These are phyloP conservation scores for Fusarium albosuccineum DNA, from an alignment of 2,329 filamentous ascomycete species.

Conservation along the genomic window DNA sequence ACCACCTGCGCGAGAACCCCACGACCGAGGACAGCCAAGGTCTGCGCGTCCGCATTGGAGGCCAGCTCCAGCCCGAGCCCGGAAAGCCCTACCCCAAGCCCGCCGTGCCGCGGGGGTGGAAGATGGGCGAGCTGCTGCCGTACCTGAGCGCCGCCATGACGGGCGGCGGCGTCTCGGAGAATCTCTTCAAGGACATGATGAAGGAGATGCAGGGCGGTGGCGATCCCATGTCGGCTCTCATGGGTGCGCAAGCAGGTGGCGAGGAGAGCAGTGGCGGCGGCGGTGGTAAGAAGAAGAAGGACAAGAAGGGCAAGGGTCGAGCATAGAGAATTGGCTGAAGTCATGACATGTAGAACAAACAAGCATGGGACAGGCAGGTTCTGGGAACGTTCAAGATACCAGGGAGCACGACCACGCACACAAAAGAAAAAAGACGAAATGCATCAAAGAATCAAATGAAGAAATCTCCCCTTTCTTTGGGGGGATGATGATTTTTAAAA, in stretches of 20 bases:
- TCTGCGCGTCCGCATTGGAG: slow-evolving; percentile 78
- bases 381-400: slow-evolving; percentile 39
- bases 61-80: slow-evolving; percentile 72
- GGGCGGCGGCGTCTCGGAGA: slow-evolving; percentile 93
- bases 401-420: slow-evolving; percentile 32
- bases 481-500: slow-evolving; percentile 19
- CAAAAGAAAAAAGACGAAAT: slow-evolving; percentile 37
- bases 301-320: slow-evolving; percentile 62
- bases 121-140: slow-evolving; percentile 85
- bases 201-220: slow-evolving; percentile 79
- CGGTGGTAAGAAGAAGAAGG: slow-evolving; percentile 59
- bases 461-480: slow-evolving; percentile 8
- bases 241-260: slow-evolving; percentile 53
- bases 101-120: slow-evolving; percentile 88
- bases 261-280: slow-evolving; percentile 47
- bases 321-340: slow-evolving; percentile 38
- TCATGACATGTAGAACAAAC: slow-evolving; percentile 5
- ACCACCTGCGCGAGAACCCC: slow-evolving; percentile 82
- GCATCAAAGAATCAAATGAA: slow-evolving; percentile 26
- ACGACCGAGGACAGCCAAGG: slow-evolving; percentile 77
- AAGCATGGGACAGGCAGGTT: slow-evolving; percentile 12
- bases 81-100: slow-evolving; percentile 78
- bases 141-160: slow-evolving; percentile 90
- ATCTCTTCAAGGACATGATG: slow-evolving; percentile 97
- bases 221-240: slow-evolving; percentile 60